These are phyloP conservation scores for Microstegium vimineum DNA, from an alignment of 176 grass and related monocot genomes.

Conservation along the genomic window DNA sequence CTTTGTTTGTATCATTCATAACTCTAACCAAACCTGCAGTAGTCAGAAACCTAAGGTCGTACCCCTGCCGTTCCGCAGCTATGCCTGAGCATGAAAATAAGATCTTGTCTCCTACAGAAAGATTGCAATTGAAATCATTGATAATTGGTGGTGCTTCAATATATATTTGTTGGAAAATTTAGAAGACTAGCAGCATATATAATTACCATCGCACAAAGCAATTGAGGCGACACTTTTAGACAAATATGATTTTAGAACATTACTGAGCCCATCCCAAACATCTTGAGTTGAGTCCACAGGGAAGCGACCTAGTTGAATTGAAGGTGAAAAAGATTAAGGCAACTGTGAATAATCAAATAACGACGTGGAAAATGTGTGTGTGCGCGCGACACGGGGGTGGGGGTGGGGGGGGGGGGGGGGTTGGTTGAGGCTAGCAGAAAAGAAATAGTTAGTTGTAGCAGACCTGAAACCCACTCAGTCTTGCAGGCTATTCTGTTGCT, in stretches of 20 bases:
- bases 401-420: background rate
- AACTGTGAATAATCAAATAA: conserved; percentile 2
- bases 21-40: background rate
- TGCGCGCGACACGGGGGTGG: no score
- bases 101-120: background rate
- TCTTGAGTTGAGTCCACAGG: background rate
- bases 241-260: background rate
- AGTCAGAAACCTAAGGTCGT: background rate
- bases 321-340: background rate
- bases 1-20: background rate
- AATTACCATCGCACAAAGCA: background rate
- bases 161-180: background rate
- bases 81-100: conserved; percentile 3
- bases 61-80: background rate
- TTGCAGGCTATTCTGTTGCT: background rate
- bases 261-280: background rate
- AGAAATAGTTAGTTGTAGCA: background rate
- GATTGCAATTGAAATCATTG: background rate
- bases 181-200: background rate
- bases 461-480: background rate
- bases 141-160: background rate
- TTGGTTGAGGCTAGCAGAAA: background rate
- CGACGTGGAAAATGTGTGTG: background rate
- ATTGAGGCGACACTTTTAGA: background rate
- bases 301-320: background rate